phyloP scores from a whole-genome alignment of 225 moss, liverwort and hornwort genomes.

The Rhytidiadelphus loreus region DNA sequence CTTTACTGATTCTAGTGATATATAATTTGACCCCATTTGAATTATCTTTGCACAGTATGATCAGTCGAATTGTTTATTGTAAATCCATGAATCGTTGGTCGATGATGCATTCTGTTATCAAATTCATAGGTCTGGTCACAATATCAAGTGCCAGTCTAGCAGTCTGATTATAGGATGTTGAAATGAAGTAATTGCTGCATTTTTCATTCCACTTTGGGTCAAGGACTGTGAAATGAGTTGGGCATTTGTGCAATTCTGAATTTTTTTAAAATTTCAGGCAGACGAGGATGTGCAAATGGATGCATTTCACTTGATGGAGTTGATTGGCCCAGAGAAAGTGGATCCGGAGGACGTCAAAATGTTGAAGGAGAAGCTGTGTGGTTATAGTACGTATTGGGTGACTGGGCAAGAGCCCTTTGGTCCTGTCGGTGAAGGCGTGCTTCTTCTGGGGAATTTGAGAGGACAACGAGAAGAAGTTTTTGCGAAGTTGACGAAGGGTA shows the following conservation, averaged over 20 bases:
- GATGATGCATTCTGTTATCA: neutral
- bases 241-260: no score
- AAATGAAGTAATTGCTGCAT: neutral
- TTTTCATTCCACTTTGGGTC: neutral
- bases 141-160: neutral
- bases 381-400: constrained; percentile 90
- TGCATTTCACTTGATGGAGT: constrained; percentile 80
- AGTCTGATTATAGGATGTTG: neutral
- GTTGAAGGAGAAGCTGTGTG: constrained; percentile 82
- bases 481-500: constrained; percentile 53
- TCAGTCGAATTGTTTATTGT: neutral
- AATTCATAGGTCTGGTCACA: neutral
- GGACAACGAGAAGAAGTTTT: constrained; percentile 88
- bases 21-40: neutral
- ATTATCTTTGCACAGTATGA: neutral
- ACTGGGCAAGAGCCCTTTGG: constrained; percentile 95
- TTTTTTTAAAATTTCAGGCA: constrained; percentile 28
- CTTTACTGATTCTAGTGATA: neutral
- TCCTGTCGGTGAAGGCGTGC: constrained; percentile 73
- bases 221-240: neutral
- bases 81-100: neutral
- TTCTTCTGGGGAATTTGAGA: constrained; percentile 79
- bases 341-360: constrained; percentile 87
- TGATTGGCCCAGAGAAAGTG: constrained; percentile 95
- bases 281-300: constrained; percentile 45